Percentiles rank a stretch among this genome's conserved stretches.
These are phyloP conservation scores for Saturnispora galanensis DNA, from an alignment of 805 yeast species.

Conservation along the genomic window DNA sequence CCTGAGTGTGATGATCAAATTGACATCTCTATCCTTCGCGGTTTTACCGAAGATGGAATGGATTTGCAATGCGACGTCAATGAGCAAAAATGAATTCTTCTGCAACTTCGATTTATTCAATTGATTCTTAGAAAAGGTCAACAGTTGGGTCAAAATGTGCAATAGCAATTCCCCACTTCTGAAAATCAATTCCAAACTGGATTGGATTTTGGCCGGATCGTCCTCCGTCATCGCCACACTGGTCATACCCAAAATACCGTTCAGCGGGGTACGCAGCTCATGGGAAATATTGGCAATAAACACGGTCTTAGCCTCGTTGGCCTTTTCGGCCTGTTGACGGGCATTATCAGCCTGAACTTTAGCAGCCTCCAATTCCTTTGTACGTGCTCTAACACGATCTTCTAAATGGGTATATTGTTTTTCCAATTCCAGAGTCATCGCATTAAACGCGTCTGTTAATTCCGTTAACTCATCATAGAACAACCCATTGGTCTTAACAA, in stretches of 20 bases:
- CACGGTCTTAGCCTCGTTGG: slow-evolving; percentile 93
- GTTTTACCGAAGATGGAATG: slow-evolving; percentile 76
- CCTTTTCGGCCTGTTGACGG: slow-evolving; percentile 51
- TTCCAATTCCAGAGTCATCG: slow-evolving; percentile 82
- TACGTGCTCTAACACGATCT: slow-evolving; percentile 78
- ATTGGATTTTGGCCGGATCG: slow-evolving; percentile 57
- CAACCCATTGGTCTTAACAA: slow-evolving; percentile 28
- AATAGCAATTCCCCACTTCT: slow-evolving; percentile 84
- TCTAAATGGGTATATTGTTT: slow-evolving; percentile 78
- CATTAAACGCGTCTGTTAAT: slow-evolving; percentile 78
- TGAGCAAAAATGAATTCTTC: slow-evolving; percentile 65
- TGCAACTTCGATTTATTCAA: slow-evolving; percentile 76
- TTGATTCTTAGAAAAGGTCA: slow-evolving; percentile 89
- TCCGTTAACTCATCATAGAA: slow-evolving; percentile 82
- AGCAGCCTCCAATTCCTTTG: slow-evolving; percentile 81
- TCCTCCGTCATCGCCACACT: slow-evolving; percentile 86
- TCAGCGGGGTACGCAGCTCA: slow-evolving; percentile 89
- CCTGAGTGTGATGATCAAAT: slow-evolving; percentile 47
- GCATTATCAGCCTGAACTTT: slow-evolving; percentile 58
- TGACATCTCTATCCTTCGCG: slow-evolving; percentile 69
- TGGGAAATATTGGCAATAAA: slow-evolving; percentile 89
- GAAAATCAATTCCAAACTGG: slow-evolving; percentile 71
- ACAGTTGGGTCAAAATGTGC: slow-evolving; percentile 81
- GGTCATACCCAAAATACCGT: slow-evolving; percentile 94
- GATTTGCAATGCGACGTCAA: slow-evolving; percentile 78